Evolutionary conservation across 768 basidiomycete genomes (phyloP).

Genomic region (Hericium erinaceus): DNA sequence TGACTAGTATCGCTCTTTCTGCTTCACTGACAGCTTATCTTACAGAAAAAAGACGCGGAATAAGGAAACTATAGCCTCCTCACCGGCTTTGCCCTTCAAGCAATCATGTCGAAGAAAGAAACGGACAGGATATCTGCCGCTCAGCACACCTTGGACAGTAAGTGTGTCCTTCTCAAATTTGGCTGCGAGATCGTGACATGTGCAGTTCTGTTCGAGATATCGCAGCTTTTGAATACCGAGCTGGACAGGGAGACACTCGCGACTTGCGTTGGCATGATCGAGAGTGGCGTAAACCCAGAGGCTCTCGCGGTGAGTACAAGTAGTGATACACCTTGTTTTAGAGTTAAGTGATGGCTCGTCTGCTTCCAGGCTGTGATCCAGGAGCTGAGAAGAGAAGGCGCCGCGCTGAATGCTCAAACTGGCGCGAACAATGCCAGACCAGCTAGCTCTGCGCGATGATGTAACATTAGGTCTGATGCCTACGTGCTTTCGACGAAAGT

Average conservation of each 20-base stretch:
- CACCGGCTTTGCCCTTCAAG: background rate
- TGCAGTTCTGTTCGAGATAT: constrained; percentile 77
- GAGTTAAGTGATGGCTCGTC: background rate
- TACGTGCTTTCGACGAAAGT: too few relatives aligned
- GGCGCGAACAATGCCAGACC: background rate
- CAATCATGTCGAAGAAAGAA: constrained; percentile 2
- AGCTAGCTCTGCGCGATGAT: too few relatives aligned
- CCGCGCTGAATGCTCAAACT: background rate
- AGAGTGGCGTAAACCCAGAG: constrained; percentile 86
- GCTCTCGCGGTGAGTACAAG: constrained; percentile 66
- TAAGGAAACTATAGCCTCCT: too few relatives aligned
- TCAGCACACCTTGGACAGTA: constrained; percentile 25
- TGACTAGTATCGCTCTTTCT: too few relatives aligned
- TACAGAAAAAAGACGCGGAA: too few relatives aligned
- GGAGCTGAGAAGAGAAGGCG: background rate
- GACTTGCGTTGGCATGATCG: constrained; percentile 87
- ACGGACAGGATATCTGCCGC: constrained; percentile 14
- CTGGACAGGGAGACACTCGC: constrained; percentile 89
- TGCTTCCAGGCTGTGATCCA: background rate
- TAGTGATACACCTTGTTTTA: background rate
- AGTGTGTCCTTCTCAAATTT: constrained; percentile 16
- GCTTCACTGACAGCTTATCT: too few relatives aligned
- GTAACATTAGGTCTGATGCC: too few relatives aligned
- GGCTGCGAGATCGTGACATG: background rate
- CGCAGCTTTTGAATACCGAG: constrained; percentile 79